phyloP scores from a whole-genome alignment of 371 early-diverging fungal genomes.

The Massospora cicadina region DNA sequence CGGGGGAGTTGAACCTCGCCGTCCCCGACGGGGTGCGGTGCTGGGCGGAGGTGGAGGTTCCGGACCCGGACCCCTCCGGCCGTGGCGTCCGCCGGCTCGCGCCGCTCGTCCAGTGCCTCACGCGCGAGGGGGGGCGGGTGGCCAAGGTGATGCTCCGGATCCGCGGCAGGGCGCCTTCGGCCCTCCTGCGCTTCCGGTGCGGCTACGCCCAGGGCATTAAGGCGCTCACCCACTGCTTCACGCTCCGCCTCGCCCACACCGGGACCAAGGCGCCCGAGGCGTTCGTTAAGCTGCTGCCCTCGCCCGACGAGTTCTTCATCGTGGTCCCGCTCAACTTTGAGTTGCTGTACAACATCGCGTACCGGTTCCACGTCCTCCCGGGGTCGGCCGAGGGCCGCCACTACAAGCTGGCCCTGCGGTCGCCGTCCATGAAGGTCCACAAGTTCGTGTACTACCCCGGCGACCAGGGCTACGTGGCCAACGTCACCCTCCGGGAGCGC shows the following conservation, averaged over 20 bases:
- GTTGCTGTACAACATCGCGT: conserved; percentile 7
- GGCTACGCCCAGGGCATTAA: not conserved
- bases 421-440: conserved; percentile 6
- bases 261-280: conserved; percentile 9
- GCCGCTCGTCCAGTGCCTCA: conserved; percentile 1
- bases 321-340: conserved; percentile 9
- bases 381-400: not conserved
- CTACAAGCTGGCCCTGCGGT: conserved; percentile 6
- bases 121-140: not conserved
- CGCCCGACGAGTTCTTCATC: not conserved
- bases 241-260: not conserved
- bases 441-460: conserved; percentile 11
- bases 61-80: not conserved
- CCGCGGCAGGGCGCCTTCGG: not conserved
- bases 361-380: conserved; percentile 9
- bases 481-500: conserved; percentile 8
- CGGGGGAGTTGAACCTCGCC: conserved; percentile 16
- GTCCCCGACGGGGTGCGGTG: conserved; percentile 10
- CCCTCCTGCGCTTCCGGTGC: not conserved
- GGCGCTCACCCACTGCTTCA: not conserved
- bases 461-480: conserved; percentile 8
- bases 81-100: not conserved
- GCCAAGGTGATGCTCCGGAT: conserved; percentile 2
- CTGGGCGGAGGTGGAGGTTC: not conserved
- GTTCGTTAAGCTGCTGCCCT: conserved; percentile 3